Evolutionary conservation across 2,329 filamentous ascomycete genomes (phyloP), one percentile per base, ranked within the genome.

Genomic region (Claviceps cyperi): DNA sequence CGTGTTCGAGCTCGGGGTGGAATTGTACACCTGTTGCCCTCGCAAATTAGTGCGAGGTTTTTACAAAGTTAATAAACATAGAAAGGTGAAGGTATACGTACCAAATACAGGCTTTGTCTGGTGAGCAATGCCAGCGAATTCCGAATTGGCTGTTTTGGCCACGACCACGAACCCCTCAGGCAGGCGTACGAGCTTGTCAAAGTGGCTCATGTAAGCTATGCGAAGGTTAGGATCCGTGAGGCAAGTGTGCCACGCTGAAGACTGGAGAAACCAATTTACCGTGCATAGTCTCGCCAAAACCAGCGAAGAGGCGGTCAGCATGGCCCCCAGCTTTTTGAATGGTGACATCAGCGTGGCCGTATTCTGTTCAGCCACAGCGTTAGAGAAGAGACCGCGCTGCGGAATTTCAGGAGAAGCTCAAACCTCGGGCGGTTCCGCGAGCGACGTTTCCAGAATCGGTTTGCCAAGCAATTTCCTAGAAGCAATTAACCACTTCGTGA

Each of bases 191-290:
- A 97, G 77, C 73, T 94, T 94, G 69, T 96, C 89, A 52, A 81
- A 83, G 64, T 97, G 91, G 57, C 79, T 85, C 90, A 96, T 96
- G 76, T 79, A 91, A 14, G 86, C 72, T 60, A 47, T 39, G 21
- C 6, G 14, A 43, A 38, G 5, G 41, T 28, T 40, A 53, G 50
- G 41, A 53, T n/a, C 24, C 38, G 28, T 35, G 17, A 35, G 1
- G 40, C 15, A 21, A 47, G 6, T 46, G 32, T 14, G 2, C 21
- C 38, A n/a, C 7, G 35, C 24, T 21, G 7, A 17, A 39, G 14
- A 9, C 6, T 13, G n/a, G 15, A 15, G 9, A 14, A 7, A 17
- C 4, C 4, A 35, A 53, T 53, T 41, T 35, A 59, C 64, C 63
- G 52, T 84, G 75, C 59, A 86, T 74, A 48, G 78, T 70, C 53